Percentiles rank a stretch among this genome's conserved stretches.
These are phyloP conservation scores for Nannizzia gypsea DNA, from an alignment of 2,329 filamentous ascomycete genomes.

Conservation along the genomic window DNA sequence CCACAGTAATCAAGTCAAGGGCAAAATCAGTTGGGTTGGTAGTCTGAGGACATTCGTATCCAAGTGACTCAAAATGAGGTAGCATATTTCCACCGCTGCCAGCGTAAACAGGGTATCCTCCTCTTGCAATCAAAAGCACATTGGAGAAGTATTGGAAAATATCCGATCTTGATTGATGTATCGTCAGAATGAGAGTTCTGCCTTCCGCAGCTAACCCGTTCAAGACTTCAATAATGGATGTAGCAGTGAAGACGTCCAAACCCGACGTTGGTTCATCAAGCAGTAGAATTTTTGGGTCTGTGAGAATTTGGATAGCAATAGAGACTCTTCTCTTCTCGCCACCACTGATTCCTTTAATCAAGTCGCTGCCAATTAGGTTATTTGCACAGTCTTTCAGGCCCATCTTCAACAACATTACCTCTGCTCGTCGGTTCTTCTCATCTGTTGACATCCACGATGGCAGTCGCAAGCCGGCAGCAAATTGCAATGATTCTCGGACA, in stretches of 20 bases:
- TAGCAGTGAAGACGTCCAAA: conserved; percentile 65
- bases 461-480: conserved; percentile 58
- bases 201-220: conserved; percentile 60
- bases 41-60: conserved; percentile 53
- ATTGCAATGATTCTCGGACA: conserved; percentile 60
- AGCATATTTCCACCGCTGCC: conserved; percentile 55
- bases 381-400: conserved; percentile 68
- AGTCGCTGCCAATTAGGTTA: conserved; percentile 58
- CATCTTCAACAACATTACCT: conserved; percentile 62
- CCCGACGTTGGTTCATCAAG: conserved; percentile 69
- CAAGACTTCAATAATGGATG: conserved; percentile 64
- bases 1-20: conserved; percentile 63
- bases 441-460: conserved; percentile 57
- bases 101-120: conserved; percentile 56
- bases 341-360: conserved; percentile 67
- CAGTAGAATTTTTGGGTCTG: conserved; percentile 59
- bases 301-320: conserved; percentile 66
- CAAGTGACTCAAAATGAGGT: conserved; percentile 48
- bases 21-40: conserved; percentile 71
- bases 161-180: conserved; percentile 65
- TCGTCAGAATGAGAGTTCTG: conserved; percentile 62
- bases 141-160: conserved; percentile 61
- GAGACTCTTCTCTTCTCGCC: conserved; percentile 68
- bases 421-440: conserved; percentile 56
- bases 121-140: conserved; percentile 57